Base-by-base conservation (phyloP, 176 grass and related monocot species). In the Alloteropsis semialata region DNA sequence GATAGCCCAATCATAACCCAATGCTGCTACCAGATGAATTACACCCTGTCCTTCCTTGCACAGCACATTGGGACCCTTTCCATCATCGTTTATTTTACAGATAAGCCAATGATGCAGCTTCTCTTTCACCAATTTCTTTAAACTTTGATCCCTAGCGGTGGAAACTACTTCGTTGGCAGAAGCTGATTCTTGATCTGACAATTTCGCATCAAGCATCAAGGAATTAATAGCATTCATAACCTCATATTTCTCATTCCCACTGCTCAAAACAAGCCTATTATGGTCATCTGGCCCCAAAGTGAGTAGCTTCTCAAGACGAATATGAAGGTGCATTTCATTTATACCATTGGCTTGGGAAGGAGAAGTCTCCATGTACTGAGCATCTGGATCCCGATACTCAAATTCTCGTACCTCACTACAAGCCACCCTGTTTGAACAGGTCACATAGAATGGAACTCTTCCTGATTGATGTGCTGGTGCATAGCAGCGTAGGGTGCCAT, bases 341-440 rank as follows among this genome's bases (percentile, higher is more conserved):
- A 87, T 73, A 76, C 78, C 41, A 78, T 49, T 57, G 43, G 45
- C 22, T 58, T 87, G 59, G 7, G 87, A 90, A 64, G 34, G 32
- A 56, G 77, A 38, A 74, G 34, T 81, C 25, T 93, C 87, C 81
- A 90, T 73, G 62, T 81, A 60, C 10, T 84, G 77, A 69, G 72
- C 64, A 63, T 84, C 84, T 85, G 75, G 54, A 74, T 72, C 81
- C 44, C 87, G 65, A 45, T 85, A 97, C 63, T 97, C 94, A 60
- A 94, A 97, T 72, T 97, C 94, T 49, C 94, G 72, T 62, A 97
- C 88, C 81, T 97, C 91, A 78, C 94, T 97, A 83, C 94, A 97
- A 38, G 94, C 91, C 4, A 94, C 55, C 71, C 94, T 92, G 45
- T 97, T 89, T 84, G 94, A 97, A 76, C 89, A 87, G 63, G 89